phyloP scores from a whole-genome alignment of 2,329 filamentous ascomycete genomes.

The Fusarium scirpi region DNA sequence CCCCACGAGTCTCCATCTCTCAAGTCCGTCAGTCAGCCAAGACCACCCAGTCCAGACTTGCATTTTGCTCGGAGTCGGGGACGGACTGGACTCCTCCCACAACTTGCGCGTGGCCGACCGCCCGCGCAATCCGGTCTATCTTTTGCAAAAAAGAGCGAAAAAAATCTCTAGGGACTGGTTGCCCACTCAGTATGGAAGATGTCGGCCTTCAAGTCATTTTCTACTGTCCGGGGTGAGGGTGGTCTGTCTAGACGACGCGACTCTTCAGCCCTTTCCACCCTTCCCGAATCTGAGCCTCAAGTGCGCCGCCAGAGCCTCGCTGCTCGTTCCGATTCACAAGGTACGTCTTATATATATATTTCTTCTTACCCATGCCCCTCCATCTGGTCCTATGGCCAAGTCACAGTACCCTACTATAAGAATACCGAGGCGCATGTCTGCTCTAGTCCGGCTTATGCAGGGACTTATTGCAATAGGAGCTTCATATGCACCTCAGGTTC shows the following conservation, averaged over 20 bases:
- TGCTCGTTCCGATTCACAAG: slow-evolving; percentile 48
- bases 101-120: slow-evolving; percentile 45
- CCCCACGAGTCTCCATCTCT: slow-evolving; percentile 30
- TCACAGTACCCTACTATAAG: slow-evolving; percentile 20
- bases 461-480: slow-evolving; percentile 25
- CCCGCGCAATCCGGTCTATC: slow-evolving; percentile 39
- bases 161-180: slow-evolving; percentile 37
- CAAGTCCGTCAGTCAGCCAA: slow-evolving; percentile 33
- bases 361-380: slow-evolving; percentile 12
- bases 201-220: slow-evolving; percentile 48
- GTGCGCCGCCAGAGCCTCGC: slow-evolving; percentile 43
- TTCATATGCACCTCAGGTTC: slow-evolving; percentile 7
- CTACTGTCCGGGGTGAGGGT: slow-evolving; percentile 45
- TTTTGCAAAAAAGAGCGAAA: slow-evolving; percentile 18
- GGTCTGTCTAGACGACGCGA: slow-evolving; percentile 44
- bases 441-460: slow-evolving; percentile 21
- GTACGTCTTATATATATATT: slow-evolving; percentile 41
- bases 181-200: slow-evolving; percentile 54
- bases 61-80: slow-evolving; percentile 41
- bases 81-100: slow-evolving; percentile 38
- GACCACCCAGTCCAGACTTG: slow-evolving; percentile 26
- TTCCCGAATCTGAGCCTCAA: slow-evolving; percentile 40
- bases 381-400: slow-evolving; percentile 3
- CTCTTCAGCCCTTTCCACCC: slow-evolving; percentile 43
- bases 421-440: slow-evolving; percentile 22